Conservation (phyloP, 2,329 filamentous ascomycete genomes). For the Pyrenochaeta sp. region DNA sequence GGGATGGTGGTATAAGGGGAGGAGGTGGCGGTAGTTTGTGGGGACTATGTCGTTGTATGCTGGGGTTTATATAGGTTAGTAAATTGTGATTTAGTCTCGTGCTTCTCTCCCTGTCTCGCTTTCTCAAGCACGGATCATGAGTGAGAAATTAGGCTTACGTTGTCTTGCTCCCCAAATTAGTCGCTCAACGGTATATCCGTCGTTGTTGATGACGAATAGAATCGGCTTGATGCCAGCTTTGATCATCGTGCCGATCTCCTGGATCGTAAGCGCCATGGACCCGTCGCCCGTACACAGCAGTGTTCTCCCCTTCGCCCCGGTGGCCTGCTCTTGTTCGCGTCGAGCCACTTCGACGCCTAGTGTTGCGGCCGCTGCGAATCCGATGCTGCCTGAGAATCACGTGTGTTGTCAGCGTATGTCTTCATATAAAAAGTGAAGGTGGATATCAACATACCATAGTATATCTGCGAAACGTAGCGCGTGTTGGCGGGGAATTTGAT, state of each 20-base stretch:
- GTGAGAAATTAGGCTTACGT: conserved; percentile 22
- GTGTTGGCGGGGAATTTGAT: conserved; percentile 37
- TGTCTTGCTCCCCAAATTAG: conserved; percentile 56
- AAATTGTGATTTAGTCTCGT: not conserved
- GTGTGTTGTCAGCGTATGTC: too few relatives aligned
- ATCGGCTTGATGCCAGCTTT: conserved; percentile 45
- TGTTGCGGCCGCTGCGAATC: conserved; percentile 53
- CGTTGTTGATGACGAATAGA: conserved; percentile 57
- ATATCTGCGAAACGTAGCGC: conserved; percentile 51
- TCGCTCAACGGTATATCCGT: conserved; percentile 58
- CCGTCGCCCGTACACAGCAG: conserved; percentile 70
- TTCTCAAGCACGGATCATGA: too few relatives aligned
- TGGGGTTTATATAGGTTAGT: conserved; percentile 12
- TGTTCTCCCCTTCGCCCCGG: conserved; percentile 46
- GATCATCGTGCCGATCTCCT: conserved; percentile 72
- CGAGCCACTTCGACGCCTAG: conserved; percentile 59
- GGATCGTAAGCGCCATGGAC: conserved; percentile 71
- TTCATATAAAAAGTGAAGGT: not conserved
- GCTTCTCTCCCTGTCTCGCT: too few relatives aligned
- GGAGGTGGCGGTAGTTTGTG: conserved; percentile 50
- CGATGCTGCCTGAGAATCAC: conserved; percentile 45
- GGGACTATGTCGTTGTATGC: conserved; percentile 53
- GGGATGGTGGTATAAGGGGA: conserved; percentile 52
- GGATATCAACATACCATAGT: conserved; percentile 41
- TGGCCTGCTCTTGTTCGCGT: conserved; percentile 50